phyloP scores from a whole-genome alignment of 2,329 filamentous ascomycete species.

The Paraphoma chrysanthemicola region DNA sequence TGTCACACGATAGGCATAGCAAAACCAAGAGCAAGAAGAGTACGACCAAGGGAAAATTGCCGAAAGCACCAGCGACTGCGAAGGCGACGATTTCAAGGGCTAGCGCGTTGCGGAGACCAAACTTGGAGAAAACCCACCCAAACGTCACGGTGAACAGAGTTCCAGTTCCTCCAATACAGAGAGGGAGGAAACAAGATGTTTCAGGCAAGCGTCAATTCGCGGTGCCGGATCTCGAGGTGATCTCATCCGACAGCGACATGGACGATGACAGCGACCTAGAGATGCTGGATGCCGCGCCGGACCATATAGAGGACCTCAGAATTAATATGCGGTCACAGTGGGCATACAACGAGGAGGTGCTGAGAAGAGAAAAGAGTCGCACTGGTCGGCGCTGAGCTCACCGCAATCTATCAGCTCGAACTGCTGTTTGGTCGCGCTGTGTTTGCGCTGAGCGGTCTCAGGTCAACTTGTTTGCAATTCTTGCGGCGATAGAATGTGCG shows the following conservation, averaged over 20 bases:
- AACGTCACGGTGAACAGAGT: too few species aligned
- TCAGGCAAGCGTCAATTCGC: too few species aligned
- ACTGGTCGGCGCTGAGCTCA: not conserved
- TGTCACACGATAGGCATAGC: not conserved
- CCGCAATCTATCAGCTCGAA: not conserved
- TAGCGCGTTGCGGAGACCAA: too few species aligned
- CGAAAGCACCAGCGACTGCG: too few species aligned
- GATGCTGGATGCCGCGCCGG: not conserved
- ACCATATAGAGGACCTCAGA: constrained; percentile 9
- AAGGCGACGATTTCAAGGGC: too few species aligned
- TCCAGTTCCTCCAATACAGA: too few species aligned
- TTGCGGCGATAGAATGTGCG: too few species aligned
- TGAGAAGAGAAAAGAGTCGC: not conserved
- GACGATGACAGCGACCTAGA: constrained; percentile 6
- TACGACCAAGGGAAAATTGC: too few species aligned
- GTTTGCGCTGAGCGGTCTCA: too few species aligned
- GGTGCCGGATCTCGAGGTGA: constrained; percentile 4
- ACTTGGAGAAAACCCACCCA: too few species aligned
- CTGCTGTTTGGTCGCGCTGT: not conserved
- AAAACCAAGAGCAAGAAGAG: not conserved
- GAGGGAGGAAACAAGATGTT: too few species aligned
- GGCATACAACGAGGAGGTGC: constrained; percentile 8
- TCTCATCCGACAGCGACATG: not conserved
- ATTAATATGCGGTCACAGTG: constrained; percentile 18
- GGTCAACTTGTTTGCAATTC: too few species aligned